phyloP scores from a whole-genome alignment of 2,329 filamentous ascomycete genomes.

The Mariannaea sp. region DNA sequence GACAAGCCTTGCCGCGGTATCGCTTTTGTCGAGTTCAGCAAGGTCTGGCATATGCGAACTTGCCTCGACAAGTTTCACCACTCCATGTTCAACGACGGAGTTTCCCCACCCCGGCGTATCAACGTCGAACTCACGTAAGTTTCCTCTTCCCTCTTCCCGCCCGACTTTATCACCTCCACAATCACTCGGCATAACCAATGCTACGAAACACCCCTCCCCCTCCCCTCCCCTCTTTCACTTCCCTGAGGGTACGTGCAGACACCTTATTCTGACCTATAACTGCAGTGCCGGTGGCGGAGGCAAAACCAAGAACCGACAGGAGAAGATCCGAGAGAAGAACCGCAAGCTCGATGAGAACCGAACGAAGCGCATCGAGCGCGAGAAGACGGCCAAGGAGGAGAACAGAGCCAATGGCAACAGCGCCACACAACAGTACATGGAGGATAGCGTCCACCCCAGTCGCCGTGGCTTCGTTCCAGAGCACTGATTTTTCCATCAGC shows the following conservation, averaged over 20 bases:
- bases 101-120: slow-evolving; percentile 69
- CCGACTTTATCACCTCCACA: not conserved
- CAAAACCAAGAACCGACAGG: slow-evolving; percentile 71
- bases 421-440: slow-evolving; percentile 37
- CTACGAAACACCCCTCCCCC: no score
- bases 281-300: slow-evolving; percentile 84
- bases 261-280: no score
- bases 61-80: slow-evolving; percentile 92
- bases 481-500: slow-evolving; percentile 9
- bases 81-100: slow-evolving; percentile 68
- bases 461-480: slow-evolving; percentile 45
- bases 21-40: slow-evolving; percentile 87
- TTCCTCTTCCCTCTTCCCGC: slow-evolving; percentile 6
- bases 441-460: slow-evolving; percentile 57
- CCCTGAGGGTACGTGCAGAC: no score
- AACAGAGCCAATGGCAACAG: slow-evolving; percentile 29
- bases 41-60: slow-evolving; percentile 88
- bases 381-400: slow-evolving; percentile 47
- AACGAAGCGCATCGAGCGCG: slow-evolving; percentile 52
- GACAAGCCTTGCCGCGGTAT: slow-evolving; percentile 71
- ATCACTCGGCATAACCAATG: not conserved
- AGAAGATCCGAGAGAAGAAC: slow-evolving; percentile 87
- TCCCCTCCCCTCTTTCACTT: slow-evolving; percentile 2
- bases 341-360: slow-evolving; percentile 75
- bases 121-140: slow-evolving; percentile 89